Percentiles rank a stretch among this genome's conserved stretches.
Conservation (phyloP, 306 rosid genomes). For the Lotus japonicus region DNA sequence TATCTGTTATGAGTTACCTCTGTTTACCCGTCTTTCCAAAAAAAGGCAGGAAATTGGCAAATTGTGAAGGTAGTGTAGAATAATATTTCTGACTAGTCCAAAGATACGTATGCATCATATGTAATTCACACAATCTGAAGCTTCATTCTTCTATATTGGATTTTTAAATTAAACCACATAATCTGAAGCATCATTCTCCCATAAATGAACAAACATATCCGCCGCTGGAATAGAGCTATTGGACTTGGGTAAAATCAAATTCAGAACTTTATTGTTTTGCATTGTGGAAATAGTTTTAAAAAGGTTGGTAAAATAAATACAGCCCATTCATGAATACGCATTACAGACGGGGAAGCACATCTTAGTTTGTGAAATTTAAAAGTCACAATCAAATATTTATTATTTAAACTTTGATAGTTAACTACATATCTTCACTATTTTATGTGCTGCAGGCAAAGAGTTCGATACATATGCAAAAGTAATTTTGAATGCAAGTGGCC, state of each 20-base stretch:
- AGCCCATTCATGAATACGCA: background rate
- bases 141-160: background rate
- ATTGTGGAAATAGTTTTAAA: background rate
- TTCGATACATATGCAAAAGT: constrained; percentile 95
- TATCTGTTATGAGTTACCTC: background rate
- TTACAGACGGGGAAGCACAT: background rate
- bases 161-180: background rate
- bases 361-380: background rate
- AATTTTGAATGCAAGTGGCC: constrained; percentile 93
- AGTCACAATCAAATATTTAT: background rate
- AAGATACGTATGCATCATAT: background rate
- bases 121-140: background rate
- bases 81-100: background rate
- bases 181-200: background rate
- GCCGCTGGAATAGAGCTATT: background rate
- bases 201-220: background rate
- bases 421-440: constrained; percentile 18
- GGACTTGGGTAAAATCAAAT: background rate
- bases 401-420: background rate
- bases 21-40: background rate
- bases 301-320: background rate
- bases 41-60: background rate
- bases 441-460: constrained; percentile 66
- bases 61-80: background rate
- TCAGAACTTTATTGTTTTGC: background rate